These are phyloP conservation scores for Crithidia fasciculata DNA, from an alignment of 208 protist genomes.

Conservation along the genomic window DNA sequence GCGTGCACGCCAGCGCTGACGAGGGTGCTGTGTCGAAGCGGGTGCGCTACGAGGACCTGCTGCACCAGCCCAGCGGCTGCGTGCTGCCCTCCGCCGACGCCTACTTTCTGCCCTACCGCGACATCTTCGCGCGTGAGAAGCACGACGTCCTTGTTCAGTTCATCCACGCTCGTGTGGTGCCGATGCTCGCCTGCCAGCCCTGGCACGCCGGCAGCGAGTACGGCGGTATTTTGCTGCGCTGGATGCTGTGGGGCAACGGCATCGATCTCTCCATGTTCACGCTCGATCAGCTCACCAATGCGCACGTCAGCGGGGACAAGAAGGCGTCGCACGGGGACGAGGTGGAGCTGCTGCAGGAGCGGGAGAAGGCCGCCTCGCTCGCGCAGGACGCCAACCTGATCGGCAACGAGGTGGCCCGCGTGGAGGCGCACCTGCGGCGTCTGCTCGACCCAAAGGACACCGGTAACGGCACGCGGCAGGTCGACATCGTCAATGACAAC, in stretches of 20 bases:
- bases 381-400: conserved; percentile 61
- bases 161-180: conserved; percentile 57
- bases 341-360: conserved; percentile 36
- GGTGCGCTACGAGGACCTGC: conserved; percentile 30
- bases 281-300: conserved; percentile 64
- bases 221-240: conserved; percentile 64
- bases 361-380: conserved; percentile 36
- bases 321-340: not conserved
- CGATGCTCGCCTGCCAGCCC: conserved; percentile 81
- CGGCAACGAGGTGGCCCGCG: conserved; percentile 59
- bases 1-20: conserved; percentile 4
- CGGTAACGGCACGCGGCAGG: conserved; percentile 20
- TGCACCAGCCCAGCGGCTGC: conserved; percentile 24
- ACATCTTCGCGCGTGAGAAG: conserved; percentile 83
- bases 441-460: conserved; percentile 33
- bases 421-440: conserved; percentile 46
- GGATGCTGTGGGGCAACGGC: conserved; percentile 90
- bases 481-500: conserved; percentile 92
- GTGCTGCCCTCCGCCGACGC: conserved; percentile 17
- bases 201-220: conserved; percentile 59
- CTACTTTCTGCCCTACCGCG: conserved; percentile 69
- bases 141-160: conserved; percentile 67
- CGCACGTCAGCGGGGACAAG: conserved; percentile 20
- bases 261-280: conserved; percentile 91
- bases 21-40: conserved; percentile 9